phyloP scores from a whole-genome alignment of 495 filamentous ascomycete genomes.

The Venustampulla echinocandica region DNA sequence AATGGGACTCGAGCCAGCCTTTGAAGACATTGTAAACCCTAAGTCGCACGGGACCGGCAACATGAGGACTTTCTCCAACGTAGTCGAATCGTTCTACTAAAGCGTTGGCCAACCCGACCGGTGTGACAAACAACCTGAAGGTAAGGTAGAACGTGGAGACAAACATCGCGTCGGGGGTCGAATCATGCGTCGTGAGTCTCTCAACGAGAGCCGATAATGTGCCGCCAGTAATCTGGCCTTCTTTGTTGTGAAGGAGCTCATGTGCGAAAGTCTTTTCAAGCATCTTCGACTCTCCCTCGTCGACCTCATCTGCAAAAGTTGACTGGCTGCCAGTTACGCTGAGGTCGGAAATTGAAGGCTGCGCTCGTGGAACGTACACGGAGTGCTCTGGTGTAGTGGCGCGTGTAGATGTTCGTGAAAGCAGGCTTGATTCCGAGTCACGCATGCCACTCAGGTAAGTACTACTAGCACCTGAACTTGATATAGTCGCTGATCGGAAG shows the following conservation, averaged over 20 bases:
- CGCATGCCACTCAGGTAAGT: slow-evolving; percentile 66
- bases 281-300: slow-evolving; percentile 71
- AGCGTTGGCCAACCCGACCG: slow-evolving; percentile 66
- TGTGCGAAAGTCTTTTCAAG: slow-evolving; percentile 81
- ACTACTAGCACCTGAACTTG: slow-evolving; percentile 52
- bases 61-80: slow-evolving; percentile 63
- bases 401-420: slow-evolving; percentile 77
- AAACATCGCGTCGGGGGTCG: slow-evolving; percentile 87
- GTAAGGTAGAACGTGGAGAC: slow-evolving; percentile 95
- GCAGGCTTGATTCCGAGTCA: slow-evolving; percentile 71
- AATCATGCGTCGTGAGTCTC: slow-evolving; percentile 84
- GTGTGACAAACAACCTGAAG: slow-evolving; percentile 88
- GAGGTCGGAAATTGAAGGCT: slow-evolving; percentile 45
- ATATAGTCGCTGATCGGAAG: slow-evolving; percentile 40
- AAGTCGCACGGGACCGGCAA: slow-evolving; percentile 72
- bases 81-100: slow-evolving; percentile 90
- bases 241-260: slow-evolving; percentile 87
- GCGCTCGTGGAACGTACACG: slow-evolving; percentile 28
- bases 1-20: slow-evolving; percentile 93
- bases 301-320: slow-evolving; percentile 60
- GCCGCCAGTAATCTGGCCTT: slow-evolving; percentile 89
- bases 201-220: slow-evolving; percentile 88
- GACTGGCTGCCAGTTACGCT: slow-evolving; percentile 51
- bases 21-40: slow-evolving; percentile 97
- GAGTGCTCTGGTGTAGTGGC: slow-evolving; percentile 77